These are phyloP conservation scores for Venturia nashicola DNA, from an alignment of 2,329 filamentous ascomycete species.

Conservation along the genomic window DNA sequence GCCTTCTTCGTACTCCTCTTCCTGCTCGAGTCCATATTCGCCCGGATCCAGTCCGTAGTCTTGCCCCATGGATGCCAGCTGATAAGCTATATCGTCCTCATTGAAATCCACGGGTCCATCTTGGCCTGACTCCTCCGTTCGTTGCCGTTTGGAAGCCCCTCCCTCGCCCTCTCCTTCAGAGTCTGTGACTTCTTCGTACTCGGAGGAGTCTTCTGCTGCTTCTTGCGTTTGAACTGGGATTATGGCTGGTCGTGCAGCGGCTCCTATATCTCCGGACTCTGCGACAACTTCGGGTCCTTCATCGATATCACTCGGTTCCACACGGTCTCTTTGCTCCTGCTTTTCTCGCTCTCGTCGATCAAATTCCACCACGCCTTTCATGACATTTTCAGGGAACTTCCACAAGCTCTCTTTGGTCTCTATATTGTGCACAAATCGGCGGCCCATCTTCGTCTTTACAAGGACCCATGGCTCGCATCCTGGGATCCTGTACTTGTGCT, in stretches of 20 bases:
- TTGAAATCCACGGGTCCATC: slow-evolving; percentile 62
- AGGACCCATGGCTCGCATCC: slow-evolving; percentile 78
- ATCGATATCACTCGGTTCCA: slow-evolving; percentile 21
- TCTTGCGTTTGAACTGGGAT: slow-evolving; percentile 11
- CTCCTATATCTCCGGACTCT: slow-evolving; percentile 8
- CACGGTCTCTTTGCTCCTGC: slow-evolving; percentile 41
- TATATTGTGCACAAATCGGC: slow-evolving; percentile 83
- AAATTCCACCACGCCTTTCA: slow-evolving; percentile 60
- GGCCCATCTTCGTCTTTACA: slow-evolving; percentile 81
- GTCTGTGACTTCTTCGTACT: slow-evolving; percentile 67
- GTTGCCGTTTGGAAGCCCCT: slow-evolving; percentile 38
- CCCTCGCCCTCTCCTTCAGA: slow-evolving; percentile 37
- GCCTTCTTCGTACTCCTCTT: slow-evolving; percentile 52
- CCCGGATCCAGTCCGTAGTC: slow-evolving; percentile 70
- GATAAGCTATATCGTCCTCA: slow-evolving; percentile 88
- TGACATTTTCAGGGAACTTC: slow-evolving; percentile 82
- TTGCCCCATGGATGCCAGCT: slow-evolving; percentile 78
- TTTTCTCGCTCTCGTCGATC: slow-evolving; percentile 59
- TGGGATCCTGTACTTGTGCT: slow-evolving; percentile 66
- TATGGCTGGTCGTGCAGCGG: slow-evolving; percentile 3
- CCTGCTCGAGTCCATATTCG: slow-evolving; percentile 56
- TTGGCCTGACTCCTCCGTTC: slow-evolving; percentile 30
- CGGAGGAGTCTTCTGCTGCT: slow-evolving; percentile 35
- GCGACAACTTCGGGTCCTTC: slow-evolving; percentile 7
- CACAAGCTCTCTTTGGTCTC: slow-evolving; percentile 83